phyloP scores from a whole-genome alignment of 2,329 filamentous ascomycete genomes.

The Aspergillus tubingensis region DNA sequence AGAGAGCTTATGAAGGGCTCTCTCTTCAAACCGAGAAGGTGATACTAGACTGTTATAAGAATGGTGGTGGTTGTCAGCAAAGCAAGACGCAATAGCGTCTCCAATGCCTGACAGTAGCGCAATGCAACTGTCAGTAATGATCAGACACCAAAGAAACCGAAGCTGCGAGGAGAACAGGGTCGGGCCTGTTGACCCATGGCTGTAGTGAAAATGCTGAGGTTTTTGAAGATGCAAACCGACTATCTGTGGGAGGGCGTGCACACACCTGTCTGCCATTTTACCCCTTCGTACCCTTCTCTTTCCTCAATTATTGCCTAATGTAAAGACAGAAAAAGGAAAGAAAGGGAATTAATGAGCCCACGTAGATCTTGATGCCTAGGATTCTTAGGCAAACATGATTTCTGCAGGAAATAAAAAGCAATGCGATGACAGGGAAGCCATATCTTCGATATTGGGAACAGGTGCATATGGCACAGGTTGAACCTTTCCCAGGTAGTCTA shows the following conservation, averaged over 20 bases:
- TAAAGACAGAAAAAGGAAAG: not conserved
- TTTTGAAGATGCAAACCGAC: conserved; percentile 2
- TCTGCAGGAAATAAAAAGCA: conserved; percentile 12
- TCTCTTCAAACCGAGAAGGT: not conserved
- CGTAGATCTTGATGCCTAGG: not conserved
- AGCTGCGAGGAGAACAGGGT: conserved; percentile 13
- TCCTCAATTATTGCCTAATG: not conserved
- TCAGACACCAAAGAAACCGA: conserved; percentile 17
- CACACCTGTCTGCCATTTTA: not conserved
- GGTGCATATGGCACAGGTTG: not conserved
- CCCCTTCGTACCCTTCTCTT: not conserved
- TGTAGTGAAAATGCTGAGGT: conserved; percentile 9
- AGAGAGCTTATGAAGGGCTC: not conserved
- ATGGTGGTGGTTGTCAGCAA: conserved; percentile 15
- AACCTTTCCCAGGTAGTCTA: not conserved
- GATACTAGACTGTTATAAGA: conserved; percentile 7
- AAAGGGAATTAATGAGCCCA: not conserved
- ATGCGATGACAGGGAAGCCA: conserved; percentile 1
- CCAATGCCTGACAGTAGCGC: conserved; percentile 24
- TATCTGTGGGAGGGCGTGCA: not conserved
- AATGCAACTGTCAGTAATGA: conserved; percentile 24
- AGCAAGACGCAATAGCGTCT: conserved; percentile 18
- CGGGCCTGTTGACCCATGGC: conserved; percentile 11
- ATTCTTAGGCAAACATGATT: conserved; percentile 6
- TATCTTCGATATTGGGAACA: conserved; percentile 2